Evolutionary conservation across 2,329 filamentous ascomycete genomes (phyloP).

Genomic region (Pseudopyricularia javanii): DNA sequence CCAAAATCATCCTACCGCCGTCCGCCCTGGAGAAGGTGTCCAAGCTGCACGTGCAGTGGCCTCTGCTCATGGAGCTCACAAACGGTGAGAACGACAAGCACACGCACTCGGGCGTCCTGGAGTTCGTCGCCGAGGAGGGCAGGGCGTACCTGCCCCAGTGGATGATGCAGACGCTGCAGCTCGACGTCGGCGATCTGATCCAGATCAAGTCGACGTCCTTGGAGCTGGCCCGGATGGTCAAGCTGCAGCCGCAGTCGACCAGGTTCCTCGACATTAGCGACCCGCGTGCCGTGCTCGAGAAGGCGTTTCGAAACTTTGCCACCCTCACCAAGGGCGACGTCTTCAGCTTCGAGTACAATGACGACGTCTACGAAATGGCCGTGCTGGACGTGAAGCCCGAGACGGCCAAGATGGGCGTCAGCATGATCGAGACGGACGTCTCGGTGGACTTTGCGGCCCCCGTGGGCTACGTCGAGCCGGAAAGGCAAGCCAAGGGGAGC

Average conservation of each 20-base stretch:
- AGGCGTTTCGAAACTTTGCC: conserved; percentile 90
- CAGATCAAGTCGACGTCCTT: conserved; percentile 93
- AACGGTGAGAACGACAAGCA: conserved; percentile 71
- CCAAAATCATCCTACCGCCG: conserved; percentile 95
- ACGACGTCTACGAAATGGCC: conserved; percentile 83
- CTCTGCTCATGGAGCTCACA: conserved; percentile 89
- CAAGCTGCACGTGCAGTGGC: conserved; percentile 90
- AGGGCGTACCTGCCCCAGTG: conserved; percentile 93
- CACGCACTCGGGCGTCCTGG: conserved; percentile 88
- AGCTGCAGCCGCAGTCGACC: conserved; percentile 86
- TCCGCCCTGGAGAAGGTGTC: conserved; percentile 96
- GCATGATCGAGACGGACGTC: conserved; percentile 92
- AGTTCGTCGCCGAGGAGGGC: conserved; percentile 96
- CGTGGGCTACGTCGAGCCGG: conserved; percentile 85
- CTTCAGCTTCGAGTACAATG: conserved; percentile 95
- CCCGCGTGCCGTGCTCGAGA: conserved; percentile 92
- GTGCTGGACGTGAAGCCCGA: conserved; percentile 89
- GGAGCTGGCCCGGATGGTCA: conserved; percentile 82
- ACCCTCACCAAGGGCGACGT: conserved; percentile 87
- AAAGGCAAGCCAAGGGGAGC: conserved; percentile 41
- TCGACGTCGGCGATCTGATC: conserved; percentile 88
- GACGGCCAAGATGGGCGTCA: conserved; percentile 71
- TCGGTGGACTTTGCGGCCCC: conserved; percentile 93
- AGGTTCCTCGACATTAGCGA: conserved; percentile 95
- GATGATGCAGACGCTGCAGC: conserved; percentile 86